Evolutionary conservation across 2,329 filamentous ascomycete species (phyloP).

Genomic region (Pseudocercospora fuligena): DNA sequence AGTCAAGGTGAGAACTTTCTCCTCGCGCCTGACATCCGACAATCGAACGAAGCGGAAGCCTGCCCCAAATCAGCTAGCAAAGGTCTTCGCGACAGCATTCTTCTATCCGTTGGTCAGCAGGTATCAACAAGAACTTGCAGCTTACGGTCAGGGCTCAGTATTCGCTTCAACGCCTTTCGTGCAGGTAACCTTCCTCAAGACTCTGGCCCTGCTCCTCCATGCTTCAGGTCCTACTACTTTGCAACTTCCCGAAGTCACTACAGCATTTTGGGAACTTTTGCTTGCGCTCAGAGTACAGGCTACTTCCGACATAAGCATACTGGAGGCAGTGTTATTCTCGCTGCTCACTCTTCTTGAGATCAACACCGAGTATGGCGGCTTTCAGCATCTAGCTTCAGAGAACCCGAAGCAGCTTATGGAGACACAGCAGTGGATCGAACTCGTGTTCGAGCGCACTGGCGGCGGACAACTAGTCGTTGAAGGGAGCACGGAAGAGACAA

Average conservation of each 20-base stretch:
- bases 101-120: constrained; percentile 86
- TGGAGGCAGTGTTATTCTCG: constrained; percentile 76
- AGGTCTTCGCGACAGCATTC: constrained; percentile 74
- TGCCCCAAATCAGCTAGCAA: constrained; percentile 76
- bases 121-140: constrained; percentile 50
- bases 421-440: constrained; percentile 82
- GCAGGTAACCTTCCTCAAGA: constrained; percentile 81
- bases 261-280: constrained; percentile 83
- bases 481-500: constrained; percentile 77
- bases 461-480: constrained; percentile 45
- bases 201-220: constrained; percentile 79
- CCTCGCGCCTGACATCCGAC: constrained; percentile 69
- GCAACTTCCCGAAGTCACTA: constrained; percentile 76
- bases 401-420: constrained; percentile 80
- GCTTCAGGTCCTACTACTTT: constrained; percentile 81
- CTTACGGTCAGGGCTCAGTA: constrained; percentile 49
- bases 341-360: constrained; percentile 82
- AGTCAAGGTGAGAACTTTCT: constrained; percentile 89
- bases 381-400: constrained; percentile 72
- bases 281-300: constrained; percentile 66
- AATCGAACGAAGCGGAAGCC: constrained; percentile 61
- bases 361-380: constrained; percentile 63
- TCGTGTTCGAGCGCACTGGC: constrained; percentile 66
- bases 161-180: constrained; percentile 76
- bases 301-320: constrained; percentile 58